Conservation (phyloP, 306 rosid genomes). For the Coriaria nepalensis region DNA sequence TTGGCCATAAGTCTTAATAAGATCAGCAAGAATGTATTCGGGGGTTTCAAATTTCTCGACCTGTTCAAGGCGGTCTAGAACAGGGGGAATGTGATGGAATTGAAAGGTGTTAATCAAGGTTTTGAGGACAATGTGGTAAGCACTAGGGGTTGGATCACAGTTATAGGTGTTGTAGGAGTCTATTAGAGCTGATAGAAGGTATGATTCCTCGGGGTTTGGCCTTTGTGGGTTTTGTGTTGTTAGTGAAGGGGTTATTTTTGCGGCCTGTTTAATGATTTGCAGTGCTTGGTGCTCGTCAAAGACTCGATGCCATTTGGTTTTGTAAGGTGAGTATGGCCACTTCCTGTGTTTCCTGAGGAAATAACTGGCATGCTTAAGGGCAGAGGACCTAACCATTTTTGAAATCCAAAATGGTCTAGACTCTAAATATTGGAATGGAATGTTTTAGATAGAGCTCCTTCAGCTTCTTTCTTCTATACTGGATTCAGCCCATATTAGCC, state of each 20-base stretch:
- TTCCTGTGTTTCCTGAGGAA: constrained; percentile 67
- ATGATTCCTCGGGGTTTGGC: constrained; percentile 16
- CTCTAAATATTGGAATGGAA: too few relatives aligned
- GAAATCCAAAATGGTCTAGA: background rate
- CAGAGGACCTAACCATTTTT: constrained; percentile 38
- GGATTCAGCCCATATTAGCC: too few relatives aligned
- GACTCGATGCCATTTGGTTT: constrained; percentile 53
- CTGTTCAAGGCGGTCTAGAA: constrained; percentile 44
- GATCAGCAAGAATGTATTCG: constrained; percentile 32
- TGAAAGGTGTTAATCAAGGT: constrained; percentile 29
- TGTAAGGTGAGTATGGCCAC: constrained; percentile 62
- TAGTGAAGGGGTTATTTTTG: constrained; percentile 13
- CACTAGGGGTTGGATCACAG: constrained; percentile 54
- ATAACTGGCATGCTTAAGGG: constrained; percentile 35
- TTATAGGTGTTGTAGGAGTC: constrained; percentile 40
- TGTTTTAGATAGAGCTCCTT: too few relatives aligned
- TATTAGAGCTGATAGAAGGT: constrained; percentile 47
- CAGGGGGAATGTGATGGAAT: constrained; percentile 25
- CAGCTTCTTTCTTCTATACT: too few relatives aligned
- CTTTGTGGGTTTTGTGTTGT: too few relatives aligned
- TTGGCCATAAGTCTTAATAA: constrained; percentile 29
- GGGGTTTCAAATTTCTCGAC: constrained; percentile 46
- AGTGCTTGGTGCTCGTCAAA: constrained; percentile 52
- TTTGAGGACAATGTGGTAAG: constrained; percentile 52
- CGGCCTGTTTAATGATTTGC: constrained; percentile 29